A percentile compares a stretch with the other conserved stretches of the same genome.
Conservation (phyloP, 2,329 filamentous ascomycete species). For the Aspergillus ustus region DNA sequence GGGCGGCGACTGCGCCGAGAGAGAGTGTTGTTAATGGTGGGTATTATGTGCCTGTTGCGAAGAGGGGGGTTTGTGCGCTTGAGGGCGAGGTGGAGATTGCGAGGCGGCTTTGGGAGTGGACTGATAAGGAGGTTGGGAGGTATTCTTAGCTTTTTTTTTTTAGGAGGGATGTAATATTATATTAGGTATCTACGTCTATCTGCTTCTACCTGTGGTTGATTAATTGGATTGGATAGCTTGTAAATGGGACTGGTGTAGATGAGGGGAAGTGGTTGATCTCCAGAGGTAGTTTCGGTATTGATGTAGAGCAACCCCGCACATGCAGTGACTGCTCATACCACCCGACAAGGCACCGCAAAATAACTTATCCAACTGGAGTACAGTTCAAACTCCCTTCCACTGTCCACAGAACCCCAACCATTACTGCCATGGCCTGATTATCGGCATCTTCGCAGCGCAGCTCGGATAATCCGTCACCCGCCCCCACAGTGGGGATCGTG, state of each 20-base stretch:
- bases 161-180: background rate
- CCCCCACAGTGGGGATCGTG: slow-evolving; percentile 22
- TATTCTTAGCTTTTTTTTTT: slow-evolving; percentile 5
- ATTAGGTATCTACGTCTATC: background rate
- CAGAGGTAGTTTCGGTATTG: too few species aligned
- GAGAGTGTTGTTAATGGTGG: slow-evolving; percentile 42
- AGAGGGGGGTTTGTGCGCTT: slow-evolving; percentile 32
- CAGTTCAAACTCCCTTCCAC: background rate
- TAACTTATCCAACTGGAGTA: background rate
- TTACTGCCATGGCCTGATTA: background rate
- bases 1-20: slow-evolving; percentile 41
- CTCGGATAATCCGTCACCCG: slow-evolving; percentile 22
- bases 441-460: background rate
- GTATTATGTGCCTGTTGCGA: slow-evolving; percentile 49
- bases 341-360: background rate
- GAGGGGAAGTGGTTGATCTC: background rate
- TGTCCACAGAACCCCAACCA: background rate
- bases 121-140: slow-evolving; percentile 40
- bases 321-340: too few species aligned
- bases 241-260: too few species aligned
- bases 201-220: too few species aligned
- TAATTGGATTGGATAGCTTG: too few species aligned
- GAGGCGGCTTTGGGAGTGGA: slow-evolving; percentile 50
- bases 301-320: too few species aligned
- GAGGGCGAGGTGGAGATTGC: slow-evolving; percentile 39